Percentiles rank a stretch among this genome's conserved stretches.
phyloP scores from a whole-genome alignment of 306 rosid species.

The Argentina anserina region DNA sequence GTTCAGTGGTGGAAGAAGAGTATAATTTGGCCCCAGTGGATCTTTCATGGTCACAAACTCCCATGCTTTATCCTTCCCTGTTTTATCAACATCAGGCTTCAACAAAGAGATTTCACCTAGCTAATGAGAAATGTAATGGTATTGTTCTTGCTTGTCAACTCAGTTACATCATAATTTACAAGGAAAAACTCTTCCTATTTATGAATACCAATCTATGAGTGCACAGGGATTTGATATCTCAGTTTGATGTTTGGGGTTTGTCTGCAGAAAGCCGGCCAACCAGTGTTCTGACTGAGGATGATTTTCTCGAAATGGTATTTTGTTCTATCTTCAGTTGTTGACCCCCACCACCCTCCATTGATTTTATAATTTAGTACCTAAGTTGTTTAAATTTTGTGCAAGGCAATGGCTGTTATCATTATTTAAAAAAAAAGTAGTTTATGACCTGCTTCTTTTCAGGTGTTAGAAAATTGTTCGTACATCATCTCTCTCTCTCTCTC shows the following conservation, averaged over 20 bases:
- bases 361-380: background rate
- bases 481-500: background rate
- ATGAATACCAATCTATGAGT: constrained; percentile 32
- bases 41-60: constrained; percentile 52
- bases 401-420: background rate
- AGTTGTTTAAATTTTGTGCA: background rate
- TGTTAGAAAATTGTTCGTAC: background rate
- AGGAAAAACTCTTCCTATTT: constrained; percentile 34
- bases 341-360: background rate
- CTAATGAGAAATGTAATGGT: constrained; percentile 43
- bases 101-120: constrained; percentile 37
- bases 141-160: constrained; percentile 21
- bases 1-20: constrained; percentile 43
- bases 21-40: constrained; percentile 32
- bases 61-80: constrained; percentile 44
- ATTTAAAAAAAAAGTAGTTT: background rate
- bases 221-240: constrained; percentile 42
- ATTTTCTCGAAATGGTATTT: constrained; percentile 71
- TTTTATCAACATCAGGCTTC: constrained; percentile 49
- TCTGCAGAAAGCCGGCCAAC: constrained; percentile 50
- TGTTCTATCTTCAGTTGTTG: constrained; percentile 1
- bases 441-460: background rate
- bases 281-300: constrained; percentile 61
- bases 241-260: constrained; percentile 44
- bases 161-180: constrained; percentile 36